These are phyloP conservation scores for Hemerocallis citrina DNA, from an alignment of 106 monocot species.

Conservation along the genomic window DNA sequence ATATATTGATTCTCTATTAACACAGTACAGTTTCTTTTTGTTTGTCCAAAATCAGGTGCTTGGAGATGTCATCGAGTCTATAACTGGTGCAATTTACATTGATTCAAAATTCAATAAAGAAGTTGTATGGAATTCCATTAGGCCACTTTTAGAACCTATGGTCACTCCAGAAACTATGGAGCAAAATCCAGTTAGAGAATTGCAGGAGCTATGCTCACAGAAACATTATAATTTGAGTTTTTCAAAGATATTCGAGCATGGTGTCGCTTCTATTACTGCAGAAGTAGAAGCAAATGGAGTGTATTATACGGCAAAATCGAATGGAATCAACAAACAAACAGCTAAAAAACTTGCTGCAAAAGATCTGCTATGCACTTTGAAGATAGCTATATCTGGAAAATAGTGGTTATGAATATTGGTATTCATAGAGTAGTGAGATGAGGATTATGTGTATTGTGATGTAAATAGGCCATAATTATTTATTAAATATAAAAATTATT, in stretches of 20 bases:
- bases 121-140: constrained; percentile 49
- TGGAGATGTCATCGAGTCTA: constrained; percentile 63
- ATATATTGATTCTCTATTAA: no score
- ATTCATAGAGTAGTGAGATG: no score
- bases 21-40: no score
- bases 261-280: constrained; percentile 17
- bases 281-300: constrained; percentile 21
- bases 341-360: constrained; percentile 35
- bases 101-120: constrained; percentile 40
- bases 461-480: no score
- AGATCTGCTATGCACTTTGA: constrained; percentile 15
- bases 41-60: constrained; percentile 46
- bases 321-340: constrained; percentile 14
- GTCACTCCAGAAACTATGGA: constrained; percentile 50
- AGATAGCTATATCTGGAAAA: constrained; percentile 4
- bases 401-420: no score
- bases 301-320: constrained; percentile 10
- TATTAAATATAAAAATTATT: no score
- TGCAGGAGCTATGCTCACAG: constrained; percentile 34
- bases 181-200: constrained; percentile 44
- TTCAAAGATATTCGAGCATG: background rate
- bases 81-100: constrained; percentile 54
- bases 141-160: constrained; percentile 47
- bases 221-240: constrained; percentile 16
- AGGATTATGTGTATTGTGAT: no score